Evolutionary conservation across 1,284 basidiomycete genomes (phyloP).

Genomic region (Papiliotrema laurentii): DNA sequence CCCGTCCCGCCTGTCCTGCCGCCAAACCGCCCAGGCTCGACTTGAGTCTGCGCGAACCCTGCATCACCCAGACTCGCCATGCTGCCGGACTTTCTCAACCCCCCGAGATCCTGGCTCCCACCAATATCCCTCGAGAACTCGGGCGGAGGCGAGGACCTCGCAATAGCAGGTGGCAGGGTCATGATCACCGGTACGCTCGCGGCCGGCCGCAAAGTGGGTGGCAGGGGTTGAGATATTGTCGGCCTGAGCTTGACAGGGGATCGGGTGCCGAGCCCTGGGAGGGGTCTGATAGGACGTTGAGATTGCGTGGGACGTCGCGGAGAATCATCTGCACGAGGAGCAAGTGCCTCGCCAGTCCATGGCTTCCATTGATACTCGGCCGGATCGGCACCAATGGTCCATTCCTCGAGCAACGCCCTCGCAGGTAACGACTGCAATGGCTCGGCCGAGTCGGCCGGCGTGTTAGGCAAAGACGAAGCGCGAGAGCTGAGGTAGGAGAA

Average conservation of each 20-base stretch:
- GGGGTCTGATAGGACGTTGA: slow-evolving; percentile 8
- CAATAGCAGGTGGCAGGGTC: neutral
- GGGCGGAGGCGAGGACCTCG: slow-evolving; percentile 2
- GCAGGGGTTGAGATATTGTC: neutral
- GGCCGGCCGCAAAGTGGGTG: neutral
- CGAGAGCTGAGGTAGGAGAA: slow-evolving; percentile 11
- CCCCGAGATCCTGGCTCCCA: neutral
- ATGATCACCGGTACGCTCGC: neutral
- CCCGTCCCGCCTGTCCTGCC: slow-evolving; percentile 18
- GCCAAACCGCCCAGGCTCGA: slow-evolving; percentile 31
- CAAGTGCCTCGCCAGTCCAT: slow-evolving; percentile 7
- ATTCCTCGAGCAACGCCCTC: slow-evolving; percentile 22
- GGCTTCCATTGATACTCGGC: slow-evolving; percentile 20
- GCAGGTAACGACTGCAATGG: neutral
- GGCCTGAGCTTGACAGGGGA: neutral
- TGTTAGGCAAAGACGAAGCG: neutral
- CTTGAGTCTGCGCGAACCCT: slow-evolving; percentile 24
- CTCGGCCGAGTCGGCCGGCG: neutral
- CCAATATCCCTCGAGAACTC: neutral
- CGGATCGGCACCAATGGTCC: slow-evolving; percentile 21
- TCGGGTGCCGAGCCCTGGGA: slow-evolving; percentile 5
- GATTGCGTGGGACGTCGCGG: neutral
- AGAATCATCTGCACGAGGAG: neutral
- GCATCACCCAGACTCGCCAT: neutral
- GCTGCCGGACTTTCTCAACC: neutral